Evolutionary conservation across 2,329 filamentous ascomycete genomes (phyloP).

Genomic region (Hysterium pulicare): DNA sequence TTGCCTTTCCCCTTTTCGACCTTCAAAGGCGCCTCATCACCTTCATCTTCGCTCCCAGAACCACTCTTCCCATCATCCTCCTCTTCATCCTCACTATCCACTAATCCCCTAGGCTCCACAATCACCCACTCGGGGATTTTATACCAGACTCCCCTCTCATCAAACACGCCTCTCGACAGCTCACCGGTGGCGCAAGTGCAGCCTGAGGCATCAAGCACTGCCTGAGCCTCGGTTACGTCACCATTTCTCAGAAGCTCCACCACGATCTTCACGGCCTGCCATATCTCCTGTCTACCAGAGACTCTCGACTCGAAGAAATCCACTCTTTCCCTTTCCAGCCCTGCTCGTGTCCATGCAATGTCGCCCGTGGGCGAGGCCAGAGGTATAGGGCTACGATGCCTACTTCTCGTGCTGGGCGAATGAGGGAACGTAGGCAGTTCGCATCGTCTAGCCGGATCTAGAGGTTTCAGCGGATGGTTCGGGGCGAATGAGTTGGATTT

Average conservation of each 20-base stretch:
- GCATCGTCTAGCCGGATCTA: slow-evolving; percentile 16
- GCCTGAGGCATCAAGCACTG: slow-evolving; percentile 73
- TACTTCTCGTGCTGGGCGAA: slow-evolving; percentile 3
- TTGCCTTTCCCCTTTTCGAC: slow-evolving; percentile 31
- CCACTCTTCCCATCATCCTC: slow-evolving; percentile 12
- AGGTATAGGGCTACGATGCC: slow-evolving; percentile 16
- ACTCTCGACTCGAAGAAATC: slow-evolving; percentile 92
- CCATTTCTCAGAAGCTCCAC: slow-evolving; percentile 63
- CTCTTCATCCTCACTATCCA: slow-evolving; percentile 16
- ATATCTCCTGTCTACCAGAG: slow-evolving; percentile 72
- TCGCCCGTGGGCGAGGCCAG: slow-evolving; percentile 17
- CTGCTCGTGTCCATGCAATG: slow-evolving; percentile 51
- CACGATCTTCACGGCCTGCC: slow-evolving; percentile 69
- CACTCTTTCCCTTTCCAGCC: slow-evolving; percentile 66
- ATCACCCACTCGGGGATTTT: slow-evolving; percentile 46
- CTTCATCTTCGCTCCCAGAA: slow-evolving; percentile 15
- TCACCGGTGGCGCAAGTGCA: slow-evolving; percentile 44
- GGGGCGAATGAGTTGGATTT: slow-evolving; percentile 10
- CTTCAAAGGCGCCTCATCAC: slow-evolving; percentile 18
- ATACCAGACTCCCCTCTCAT: slow-evolving; percentile 43
- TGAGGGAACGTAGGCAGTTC: slow-evolving; percentile 18
- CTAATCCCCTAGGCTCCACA: slow-evolving; percentile 41
- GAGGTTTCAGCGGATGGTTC: background rate
- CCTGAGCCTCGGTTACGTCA: slow-evolving; percentile 60
- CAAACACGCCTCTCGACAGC: slow-evolving; percentile 42